Conservation (phyloP, 2,329 filamentous ascomycete species). For the Penicillium sp. region DNA sequence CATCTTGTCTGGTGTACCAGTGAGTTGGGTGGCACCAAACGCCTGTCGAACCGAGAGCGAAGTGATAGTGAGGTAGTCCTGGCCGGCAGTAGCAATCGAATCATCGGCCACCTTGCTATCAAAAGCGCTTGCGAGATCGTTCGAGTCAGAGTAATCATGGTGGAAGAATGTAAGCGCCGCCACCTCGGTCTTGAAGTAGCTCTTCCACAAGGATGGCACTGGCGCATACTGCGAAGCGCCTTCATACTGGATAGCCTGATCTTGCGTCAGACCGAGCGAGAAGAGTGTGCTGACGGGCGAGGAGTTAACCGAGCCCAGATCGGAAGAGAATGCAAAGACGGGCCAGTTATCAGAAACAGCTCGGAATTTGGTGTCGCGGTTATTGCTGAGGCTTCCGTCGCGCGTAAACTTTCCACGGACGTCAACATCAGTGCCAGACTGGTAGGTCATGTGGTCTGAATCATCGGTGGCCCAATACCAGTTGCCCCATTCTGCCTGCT, state of each 20-base stretch:
- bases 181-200: conserved; percentile 45
- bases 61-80: conserved; percentile 50
- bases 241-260: conserved; percentile 50
- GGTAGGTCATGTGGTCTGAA: conserved; percentile 41
- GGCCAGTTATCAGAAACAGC: conserved; percentile 50
- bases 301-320: conserved; percentile 47
- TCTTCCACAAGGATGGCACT: conserved; percentile 50
- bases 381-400: conserved; percentile 45
- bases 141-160: conserved; percentile 43
- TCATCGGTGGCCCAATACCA: conserved; percentile 53
- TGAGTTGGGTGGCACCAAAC: conserved; percentile 50
- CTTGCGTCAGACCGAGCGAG: conserved; percentile 50
- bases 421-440: conserved; percentile 46
- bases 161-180: conserved; percentile 48
- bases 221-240: conserved; percentile 39
- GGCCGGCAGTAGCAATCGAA: conserved; percentile 44
- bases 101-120: conserved; percentile 46
- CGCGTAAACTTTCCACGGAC: conserved; percentile 48
- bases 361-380: conserved; percentile 50
- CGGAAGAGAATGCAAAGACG: conserved; percentile 52
- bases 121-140: conserved; percentile 36
- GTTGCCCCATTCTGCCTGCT: conserved; percentile 53
- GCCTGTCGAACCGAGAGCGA: conserved; percentile 53
- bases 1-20: conserved; percentile 46
- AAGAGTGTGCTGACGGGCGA: conserved; percentile 44